Percentiles rank a stretch among this genome's conserved stretches.
Conservation (phyloP, 345 rosid genomes). For the Brassica carinata region DNA sequence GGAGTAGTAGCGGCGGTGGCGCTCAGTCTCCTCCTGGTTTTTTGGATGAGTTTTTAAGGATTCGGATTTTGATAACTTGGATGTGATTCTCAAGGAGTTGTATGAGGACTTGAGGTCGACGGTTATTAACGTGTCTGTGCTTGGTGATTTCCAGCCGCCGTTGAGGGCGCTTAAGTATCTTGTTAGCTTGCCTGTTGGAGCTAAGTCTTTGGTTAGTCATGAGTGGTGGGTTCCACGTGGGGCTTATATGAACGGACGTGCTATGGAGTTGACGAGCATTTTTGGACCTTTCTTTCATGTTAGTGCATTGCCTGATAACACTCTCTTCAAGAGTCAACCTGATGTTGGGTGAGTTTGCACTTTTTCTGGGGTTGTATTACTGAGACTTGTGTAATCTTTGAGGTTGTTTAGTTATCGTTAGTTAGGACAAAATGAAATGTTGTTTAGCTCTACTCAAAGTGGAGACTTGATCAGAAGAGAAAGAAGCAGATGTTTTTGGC, state of each 20-base stretch:
- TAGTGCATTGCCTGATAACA: constrained; percentile 83
- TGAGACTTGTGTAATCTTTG: neutral
- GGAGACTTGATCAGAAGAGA: constrained; percentile 1
- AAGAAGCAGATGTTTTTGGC: neutral
- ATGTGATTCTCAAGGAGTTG: constrained; percentile 70
- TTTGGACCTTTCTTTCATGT: constrained; percentile 94
- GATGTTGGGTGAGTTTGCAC: constrained; percentile 84
- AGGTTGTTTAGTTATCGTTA: constrained; percentile 2
- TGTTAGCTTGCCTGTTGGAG: constrained; percentile 71
- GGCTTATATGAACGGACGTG: constrained; percentile 85
- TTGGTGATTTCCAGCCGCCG: constrained; percentile 93
- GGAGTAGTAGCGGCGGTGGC: constrained; percentile 39
- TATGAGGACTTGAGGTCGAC: constrained; percentile 92
- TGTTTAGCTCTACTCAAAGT: neutral
- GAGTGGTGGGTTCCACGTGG: constrained; percentile 96
- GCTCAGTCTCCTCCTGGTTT: constrained; percentile 74
- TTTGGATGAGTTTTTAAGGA: constrained; percentile 77
- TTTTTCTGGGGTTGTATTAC: neutral
- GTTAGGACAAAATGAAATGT: neutral
- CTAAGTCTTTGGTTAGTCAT: constrained; percentile 79
- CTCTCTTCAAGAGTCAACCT: constrained; percentile 86
- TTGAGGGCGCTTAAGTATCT: constrained; percentile 77
- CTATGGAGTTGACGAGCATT: constrained; percentile 94
- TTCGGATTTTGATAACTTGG: constrained; percentile 80
- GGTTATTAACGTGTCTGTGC: constrained; percentile 75